Percentiles rank a stretch among this genome's conserved stretches.
phyloP scores from a whole-genome alignment of 176 grass and related monocot species.

The Bothriochloa decipiens region DNA sequence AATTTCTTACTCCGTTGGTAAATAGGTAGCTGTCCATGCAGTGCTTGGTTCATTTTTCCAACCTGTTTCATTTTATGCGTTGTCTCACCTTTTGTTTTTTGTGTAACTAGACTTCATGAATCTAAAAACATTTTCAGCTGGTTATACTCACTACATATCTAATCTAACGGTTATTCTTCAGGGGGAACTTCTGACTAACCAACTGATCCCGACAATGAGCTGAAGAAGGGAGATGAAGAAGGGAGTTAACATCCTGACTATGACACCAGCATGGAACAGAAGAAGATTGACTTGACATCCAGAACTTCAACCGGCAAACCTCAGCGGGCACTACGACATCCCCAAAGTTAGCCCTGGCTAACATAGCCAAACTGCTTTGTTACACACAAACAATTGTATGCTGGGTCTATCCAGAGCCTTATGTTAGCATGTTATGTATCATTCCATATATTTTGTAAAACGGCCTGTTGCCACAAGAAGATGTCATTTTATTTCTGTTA shows the following conservation, averaged over 20 bases:
- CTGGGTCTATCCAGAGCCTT: background rate
- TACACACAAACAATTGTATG: background rate
- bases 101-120: constrained; percentile 1
- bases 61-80: background rate
- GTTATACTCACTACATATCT: background rate
- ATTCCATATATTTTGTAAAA: background rate
- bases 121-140: constrained; percentile 11
- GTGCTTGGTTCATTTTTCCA: background rate
- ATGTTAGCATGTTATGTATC: background rate
- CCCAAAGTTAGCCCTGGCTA: constrained; percentile 87
- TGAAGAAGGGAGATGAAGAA: constrained; percentile 58
- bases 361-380: background rate
- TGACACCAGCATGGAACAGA: constrained; percentile 84
- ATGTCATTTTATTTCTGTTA: background rate
- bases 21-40: too few relatives aligned
- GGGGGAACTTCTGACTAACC: constrained; percentile 55
- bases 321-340: constrained; percentile 96
- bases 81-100: background rate
- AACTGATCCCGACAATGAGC: constrained; percentile 45
- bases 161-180: constrained; percentile 19
- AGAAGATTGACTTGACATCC: constrained; percentile 72
- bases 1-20: background rate
- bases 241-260: constrained; percentile 43
- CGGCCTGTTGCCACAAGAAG: background rate
- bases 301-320: constrained; percentile 89